A percentile compares a stretch with the other conserved stretches of the same genome.
Evolutionary conservation across 306 rosid genomes (phyloP).

Genomic region (Medicago arabica): DNA sequence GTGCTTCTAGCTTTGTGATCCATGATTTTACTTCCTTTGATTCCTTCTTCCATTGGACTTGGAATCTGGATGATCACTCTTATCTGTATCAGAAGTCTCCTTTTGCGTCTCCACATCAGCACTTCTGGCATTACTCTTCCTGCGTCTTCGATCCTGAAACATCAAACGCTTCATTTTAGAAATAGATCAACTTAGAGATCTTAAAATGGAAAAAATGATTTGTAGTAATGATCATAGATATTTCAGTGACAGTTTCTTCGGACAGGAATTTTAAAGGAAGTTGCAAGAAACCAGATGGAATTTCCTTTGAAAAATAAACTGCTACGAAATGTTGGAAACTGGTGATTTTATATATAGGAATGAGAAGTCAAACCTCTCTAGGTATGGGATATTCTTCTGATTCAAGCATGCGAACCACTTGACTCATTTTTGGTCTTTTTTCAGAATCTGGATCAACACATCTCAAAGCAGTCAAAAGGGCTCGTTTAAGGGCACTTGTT

Average conservation of each 20-base stretch:
- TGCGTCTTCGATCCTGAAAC: constrained; percentile 73
- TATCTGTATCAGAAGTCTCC: constrained; percentile 61
- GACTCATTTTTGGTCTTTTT: constrained; percentile 91
- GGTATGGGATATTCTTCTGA: constrained; percentile 90
- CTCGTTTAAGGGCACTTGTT: constrained; percentile 85
- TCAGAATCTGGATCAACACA: constrained; percentile 91
- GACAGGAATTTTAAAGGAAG: not conserved
- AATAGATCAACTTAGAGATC: constrained; percentile 26
- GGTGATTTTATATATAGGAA: constrained; percentile 26
- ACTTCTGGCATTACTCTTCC: constrained; percentile 59
- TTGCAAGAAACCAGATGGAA: too few relatives aligned
- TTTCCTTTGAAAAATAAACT: not conserved
- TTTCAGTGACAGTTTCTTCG: constrained; percentile 13
- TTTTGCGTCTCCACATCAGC: constrained; percentile 45
- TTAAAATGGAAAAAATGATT: not conserved
- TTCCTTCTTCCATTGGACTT: constrained; percentile 55
- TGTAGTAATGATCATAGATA: constrained; percentile 4
- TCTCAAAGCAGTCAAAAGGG: constrained; percentile 88
- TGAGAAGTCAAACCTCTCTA: constrained; percentile 71
- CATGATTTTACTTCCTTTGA: constrained; percentile 49
- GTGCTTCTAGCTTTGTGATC: constrained; percentile 23
- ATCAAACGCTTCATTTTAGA: constrained; percentile 26
- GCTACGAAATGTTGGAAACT: constrained; percentile 20
- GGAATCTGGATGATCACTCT: constrained; percentile 55
- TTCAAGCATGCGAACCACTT: constrained; percentile 95